phyloP scores from a whole-genome alignment of 345 rosid species.

The Salix suchowensis region DNA sequence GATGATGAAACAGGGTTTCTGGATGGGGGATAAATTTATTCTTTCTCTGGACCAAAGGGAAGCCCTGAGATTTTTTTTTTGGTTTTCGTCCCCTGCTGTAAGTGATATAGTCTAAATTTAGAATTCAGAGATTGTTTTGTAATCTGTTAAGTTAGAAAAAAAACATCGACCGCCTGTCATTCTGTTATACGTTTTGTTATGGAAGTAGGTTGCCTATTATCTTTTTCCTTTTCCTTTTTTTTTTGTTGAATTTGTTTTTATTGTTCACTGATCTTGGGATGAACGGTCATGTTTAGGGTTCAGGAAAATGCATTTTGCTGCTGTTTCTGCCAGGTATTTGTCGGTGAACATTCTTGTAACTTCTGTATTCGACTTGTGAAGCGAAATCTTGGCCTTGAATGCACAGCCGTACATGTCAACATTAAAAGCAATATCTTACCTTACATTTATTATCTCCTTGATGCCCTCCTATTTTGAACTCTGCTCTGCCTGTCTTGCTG shows the following conservation, averaged over 20 bases:
- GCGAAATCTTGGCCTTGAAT: background rate
- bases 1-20: constrained; percentile 23
- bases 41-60: constrained; percentile 29
- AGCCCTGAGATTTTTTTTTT: constrained; percentile 31
- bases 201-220: constrained; percentile 6
- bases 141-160: constrained; percentile 35
- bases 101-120: constrained; percentile 47
- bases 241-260: constrained; percentile 3
- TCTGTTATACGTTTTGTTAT: constrained; percentile 3
- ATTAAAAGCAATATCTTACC: no score
- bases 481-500: no score
- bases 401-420: no score
- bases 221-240: background rate
- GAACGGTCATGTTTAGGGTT: constrained; percentile 13
- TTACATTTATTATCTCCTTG: no score
- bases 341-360: background rate
- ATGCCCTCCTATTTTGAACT: no score
- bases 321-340: background rate
- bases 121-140: constrained; percentile 47
- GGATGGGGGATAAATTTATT: constrained; percentile 25
- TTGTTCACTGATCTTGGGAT: constrained; percentile 11
- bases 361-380: background rate
- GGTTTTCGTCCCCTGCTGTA: constrained; percentile 34
- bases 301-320: constrained; percentile 22
- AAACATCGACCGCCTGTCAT: constrained; percentile 16